Conservation (phyloP, 2,329 filamentous ascomycete genomes). For the Ceratocystiopsis sp. region DNA sequence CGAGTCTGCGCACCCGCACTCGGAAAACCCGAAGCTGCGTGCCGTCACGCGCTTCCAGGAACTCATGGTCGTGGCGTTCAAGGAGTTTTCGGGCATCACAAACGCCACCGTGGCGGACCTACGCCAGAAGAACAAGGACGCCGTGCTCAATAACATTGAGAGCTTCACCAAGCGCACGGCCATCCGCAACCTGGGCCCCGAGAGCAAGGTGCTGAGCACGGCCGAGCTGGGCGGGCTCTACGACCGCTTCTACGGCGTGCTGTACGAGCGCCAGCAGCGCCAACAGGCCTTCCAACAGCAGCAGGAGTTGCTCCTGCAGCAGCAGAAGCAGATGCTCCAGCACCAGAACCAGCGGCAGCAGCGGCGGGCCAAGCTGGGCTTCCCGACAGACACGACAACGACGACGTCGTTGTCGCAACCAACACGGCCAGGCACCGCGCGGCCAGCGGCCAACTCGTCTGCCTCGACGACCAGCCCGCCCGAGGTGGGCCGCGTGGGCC, state of each 20-base stretch:
- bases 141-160: constrained; percentile 88
- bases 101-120: constrained; percentile 83
- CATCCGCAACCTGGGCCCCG: constrained; percentile 84
- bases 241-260: constrained; percentile 78
- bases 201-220: constrained; percentile 75
- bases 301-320: constrained; percentile 46
- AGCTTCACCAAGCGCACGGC: constrained; percentile 94
- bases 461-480: constrained; percentile 29
- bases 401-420: background rate
- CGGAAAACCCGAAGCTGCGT: constrained; percentile 83
- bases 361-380: constrained; percentile 21
- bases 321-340: constrained; percentile 59
- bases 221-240: constrained; percentile 84
- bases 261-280: constrained; percentile 84
- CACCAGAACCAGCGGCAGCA: constrained; percentile 48
- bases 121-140: constrained; percentile 81
- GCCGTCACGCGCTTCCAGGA: constrained; percentile 95
- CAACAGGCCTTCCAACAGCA: constrained; percentile 64
- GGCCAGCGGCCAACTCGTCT: background rate
- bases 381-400: too few relatives aligned
- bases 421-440: constrained; percentile 4
- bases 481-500: constrained; percentile 72
- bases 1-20: constrained; percentile 89
- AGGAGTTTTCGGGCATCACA: constrained; percentile 91
- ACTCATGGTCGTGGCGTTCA: constrained; percentile 97